Percentiles rank a stretch among this genome's conserved stretches.
These are phyloP conservation scores for Recurvomyces mirabilis DNA, from an alignment of 495 filamentous ascomycete genomes.

Conservation along the genomic window DNA sequence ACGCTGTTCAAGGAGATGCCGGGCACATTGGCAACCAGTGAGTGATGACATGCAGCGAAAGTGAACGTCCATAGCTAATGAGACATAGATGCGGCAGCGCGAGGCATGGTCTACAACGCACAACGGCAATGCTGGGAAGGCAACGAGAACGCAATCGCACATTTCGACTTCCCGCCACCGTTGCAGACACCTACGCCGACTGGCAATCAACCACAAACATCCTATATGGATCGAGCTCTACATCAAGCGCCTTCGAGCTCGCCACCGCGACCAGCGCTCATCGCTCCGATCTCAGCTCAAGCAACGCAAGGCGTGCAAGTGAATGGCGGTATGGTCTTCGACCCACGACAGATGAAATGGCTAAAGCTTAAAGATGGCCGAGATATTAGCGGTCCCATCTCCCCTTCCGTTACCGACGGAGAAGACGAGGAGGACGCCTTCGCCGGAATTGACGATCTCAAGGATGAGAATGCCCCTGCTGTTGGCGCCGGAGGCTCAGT, in stretches of 20 bases:
- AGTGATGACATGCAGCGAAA: constrained; percentile 24
- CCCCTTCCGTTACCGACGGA: constrained; percentile 23
- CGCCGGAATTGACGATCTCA: constrained; percentile 57
- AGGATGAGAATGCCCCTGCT: constrained; percentile 47
- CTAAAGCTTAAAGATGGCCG: constrained; percentile 43
- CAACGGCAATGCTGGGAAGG: constrained; percentile 81
- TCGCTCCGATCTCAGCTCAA: constrained; percentile 72
- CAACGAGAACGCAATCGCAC: constrained; percentile 71
- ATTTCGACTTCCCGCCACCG: constrained; percentile 49
- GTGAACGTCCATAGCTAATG: neutral
- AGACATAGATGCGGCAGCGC: neutral
- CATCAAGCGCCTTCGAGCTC: constrained; percentile 37
- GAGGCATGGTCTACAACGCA: constrained; percentile 84
- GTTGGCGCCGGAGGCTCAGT: constrained; percentile 16
- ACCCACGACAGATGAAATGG: constrained; percentile 93
- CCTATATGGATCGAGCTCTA: constrained; percentile 15
- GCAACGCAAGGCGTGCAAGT: constrained; percentile 68
- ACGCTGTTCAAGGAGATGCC: constrained; percentile 63
- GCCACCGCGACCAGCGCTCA: constrained; percentile 70
- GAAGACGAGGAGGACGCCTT: constrained; percentile 68
- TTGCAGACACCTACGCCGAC: constrained; percentile 22
- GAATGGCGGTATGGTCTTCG: constrained; percentile 92
- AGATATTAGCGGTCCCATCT: constrained; percentile 14
- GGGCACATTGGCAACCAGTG: constrained; percentile 55
- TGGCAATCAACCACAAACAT: constrained; percentile 13